Conservation (phyloP, 305 asterid species). For the Fraxinus nigra region DNA sequence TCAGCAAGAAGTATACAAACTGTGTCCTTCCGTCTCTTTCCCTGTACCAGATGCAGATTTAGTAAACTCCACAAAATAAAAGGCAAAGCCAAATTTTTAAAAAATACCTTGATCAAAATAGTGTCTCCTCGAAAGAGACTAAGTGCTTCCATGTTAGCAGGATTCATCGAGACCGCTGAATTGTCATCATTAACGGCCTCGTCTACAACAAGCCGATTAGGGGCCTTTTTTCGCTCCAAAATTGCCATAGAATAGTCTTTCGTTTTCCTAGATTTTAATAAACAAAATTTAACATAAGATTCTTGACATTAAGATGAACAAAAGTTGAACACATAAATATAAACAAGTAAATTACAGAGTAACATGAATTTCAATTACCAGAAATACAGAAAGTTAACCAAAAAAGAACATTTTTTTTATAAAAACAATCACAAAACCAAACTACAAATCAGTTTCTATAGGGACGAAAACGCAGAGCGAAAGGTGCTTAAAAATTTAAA, state of each 20-base stretch:
- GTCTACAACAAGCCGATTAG: slow-evolving; percentile 47
- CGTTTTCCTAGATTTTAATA: slow-evolving; percentile 31
- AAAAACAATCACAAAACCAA: neutral
- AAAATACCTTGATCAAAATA: slow-evolving; percentile 31
- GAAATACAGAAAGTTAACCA: neutral
- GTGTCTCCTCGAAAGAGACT: slow-evolving; percentile 49
- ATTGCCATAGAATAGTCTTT: slow-evolving; percentile 41
- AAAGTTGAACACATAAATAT: neutral
- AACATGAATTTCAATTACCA: neutral
- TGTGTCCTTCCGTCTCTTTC: slow-evolving; percentile 43
- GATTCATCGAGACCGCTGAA: slow-evolving; percentile 39
- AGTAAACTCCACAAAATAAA: neutral
- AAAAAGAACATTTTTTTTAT: neutral
- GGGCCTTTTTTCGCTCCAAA: slow-evolving; percentile 43
- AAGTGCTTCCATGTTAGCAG: slow-evolving; percentile 41
- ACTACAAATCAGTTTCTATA: neutral
- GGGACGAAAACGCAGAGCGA: neutral
- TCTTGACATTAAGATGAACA: neutral
- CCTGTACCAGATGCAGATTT: slow-evolving; percentile 24
- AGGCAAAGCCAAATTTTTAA: neutral
- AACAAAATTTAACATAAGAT: neutral
- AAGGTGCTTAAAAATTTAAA: neutral
- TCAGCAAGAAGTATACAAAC: slow-evolving; percentile 43
- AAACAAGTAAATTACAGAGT: neutral
- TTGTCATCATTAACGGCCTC: slow-evolving; percentile 46